phyloP scores from a whole-genome alignment of 352 stramenopile species.

The Phytophthora lateralis region DNA sequence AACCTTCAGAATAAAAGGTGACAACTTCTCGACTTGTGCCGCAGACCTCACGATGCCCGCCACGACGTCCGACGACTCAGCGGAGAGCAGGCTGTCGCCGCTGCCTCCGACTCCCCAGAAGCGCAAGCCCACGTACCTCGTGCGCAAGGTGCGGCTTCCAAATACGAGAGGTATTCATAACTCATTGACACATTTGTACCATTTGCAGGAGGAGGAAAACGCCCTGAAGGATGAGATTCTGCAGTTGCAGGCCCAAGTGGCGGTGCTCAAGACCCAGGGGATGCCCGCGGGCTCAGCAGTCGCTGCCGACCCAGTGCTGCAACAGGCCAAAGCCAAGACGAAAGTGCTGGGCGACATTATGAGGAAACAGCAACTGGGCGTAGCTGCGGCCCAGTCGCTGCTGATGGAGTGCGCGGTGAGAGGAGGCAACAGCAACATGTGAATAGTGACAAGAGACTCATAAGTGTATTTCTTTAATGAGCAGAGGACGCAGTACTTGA shows the following conservation, averaged over 20 bases:
- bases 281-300: constrained; percentile 1
- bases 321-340: not conserved
- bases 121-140: constrained; percentile 34
- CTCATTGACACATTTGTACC: not conserved
- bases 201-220: constrained; percentile 17
- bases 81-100: not conserved
- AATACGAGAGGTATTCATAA: not conserved
- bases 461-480: not conserved
- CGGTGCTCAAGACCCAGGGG: constrained; percentile 2
- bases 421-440: not conserved
- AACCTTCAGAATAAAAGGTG: no score
- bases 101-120: constrained; percentile 14
- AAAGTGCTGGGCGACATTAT: constrained; percentile 7
- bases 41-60: not conserved
- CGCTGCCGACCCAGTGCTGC: constrained; percentile 1
- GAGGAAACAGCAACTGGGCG: constrained; percentile 22
- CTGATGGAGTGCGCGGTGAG: constrained; percentile 25
- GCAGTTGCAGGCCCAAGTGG: constrained; percentile 15
- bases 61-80: constrained; percentile 1
- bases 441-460: not conserved
- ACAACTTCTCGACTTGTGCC: not conserved
- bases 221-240: constrained; percentile 11
- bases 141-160: constrained; percentile 14
- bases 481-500: constrained; percentile 20
- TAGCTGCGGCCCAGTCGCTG: constrained; percentile 34